Evolutionary conservation across 1,139 yeast species (phyloP), one percentile per base, ranked within the genome.

Genomic region (Suhomyces bribrorum): DNA sequence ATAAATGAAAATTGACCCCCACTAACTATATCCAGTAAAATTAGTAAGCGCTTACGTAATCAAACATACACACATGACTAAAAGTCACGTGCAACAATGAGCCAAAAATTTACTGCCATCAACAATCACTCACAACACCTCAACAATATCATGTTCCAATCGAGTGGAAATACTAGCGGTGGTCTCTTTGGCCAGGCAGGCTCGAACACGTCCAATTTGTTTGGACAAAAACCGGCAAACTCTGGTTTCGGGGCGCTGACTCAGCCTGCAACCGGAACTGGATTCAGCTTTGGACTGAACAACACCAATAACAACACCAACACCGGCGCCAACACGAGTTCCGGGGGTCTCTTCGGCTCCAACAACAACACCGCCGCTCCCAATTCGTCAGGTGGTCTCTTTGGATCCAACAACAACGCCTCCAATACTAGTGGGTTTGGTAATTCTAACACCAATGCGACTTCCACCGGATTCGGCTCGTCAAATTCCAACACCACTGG

Each of bases 371-470:
- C 13, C 14, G 16, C 33, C 17, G 15, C 20, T 15, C 20, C 28
- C 11, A 14, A n/a, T n/a, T n/a, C n/a, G n/a, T n/a, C n/a, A 23
- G 47, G 50, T 9, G 50, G 50, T 2, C 37, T 50, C n/a, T 45
- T 50, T 33, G 53, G 50, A 25, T 26, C 38, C 26, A 37, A 25
- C 31, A 38, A n/a, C 24, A 31, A 32, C 36, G 34, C 40, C 37
- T 38, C 32, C 45, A 37, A 28, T 8, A 36, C 43, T 9, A 43
- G 44, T 2, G 38, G 48, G 8, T 47, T 50, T 27, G 52, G 50
- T 11, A 26, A 40, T 6, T 12, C 35, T 34, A 40, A 52, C 29
- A 5, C 30, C 31, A 34, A 13, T 20, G 7, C 8, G 22, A 20
- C 5, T 4, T 8, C 23, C 23, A 20, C 23, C 11, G 23, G 23